phyloP scores from a whole-genome alignment of 164 flowering plant genomes.

The Chimonanthus salicifolius region DNA sequence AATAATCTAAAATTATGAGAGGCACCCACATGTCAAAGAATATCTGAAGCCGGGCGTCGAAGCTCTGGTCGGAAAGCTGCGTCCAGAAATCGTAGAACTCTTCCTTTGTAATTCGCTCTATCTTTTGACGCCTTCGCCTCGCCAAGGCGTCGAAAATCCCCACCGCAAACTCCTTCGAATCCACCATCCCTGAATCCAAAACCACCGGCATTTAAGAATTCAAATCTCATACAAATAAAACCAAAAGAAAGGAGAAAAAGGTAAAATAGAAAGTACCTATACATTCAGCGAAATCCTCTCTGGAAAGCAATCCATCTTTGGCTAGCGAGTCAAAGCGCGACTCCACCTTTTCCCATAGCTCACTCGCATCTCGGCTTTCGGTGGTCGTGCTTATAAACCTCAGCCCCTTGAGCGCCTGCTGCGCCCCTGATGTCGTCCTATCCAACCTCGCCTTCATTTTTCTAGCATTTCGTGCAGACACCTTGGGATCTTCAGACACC shows the following conservation, averaged over 20 bases:
- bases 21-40: slow-evolving; percentile 86
- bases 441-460: slow-evolving; percentile 45
- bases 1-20: background rate
- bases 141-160: slow-evolving; percentile 84
- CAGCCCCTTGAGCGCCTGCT: slow-evolving; percentile 67
- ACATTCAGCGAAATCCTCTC: slow-evolving; percentile 85
- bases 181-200: slow-evolving; percentile 70
- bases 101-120: slow-evolving; percentile 51
- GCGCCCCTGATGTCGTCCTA: slow-evolving; percentile 62
- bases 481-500: slow-evolving; percentile 23
- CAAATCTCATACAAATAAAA: slow-evolving; percentile 5
- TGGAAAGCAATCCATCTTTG: slow-evolving; percentile 53
- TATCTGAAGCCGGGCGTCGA: slow-evolving; percentile 94
- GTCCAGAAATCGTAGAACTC: slow-evolving; percentile 89
- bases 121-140: slow-evolving; percentile 50
- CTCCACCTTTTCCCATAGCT: slow-evolving; percentile 68
- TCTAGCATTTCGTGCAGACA: slow-evolving; percentile 52
- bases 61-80: slow-evolving; percentile 84
- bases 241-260: background rate
- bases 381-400: slow-evolving; percentile 75
- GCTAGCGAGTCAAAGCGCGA: slow-evolving; percentile 53
- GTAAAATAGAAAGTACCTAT: slow-evolving; percentile 45
- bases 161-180: slow-evolving; percentile 85
- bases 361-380: slow-evolving; percentile 22
- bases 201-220: background rate